phyloP scores from a whole-genome alignment of 345 rosid genomes.

The Linum lewisii region DNA sequence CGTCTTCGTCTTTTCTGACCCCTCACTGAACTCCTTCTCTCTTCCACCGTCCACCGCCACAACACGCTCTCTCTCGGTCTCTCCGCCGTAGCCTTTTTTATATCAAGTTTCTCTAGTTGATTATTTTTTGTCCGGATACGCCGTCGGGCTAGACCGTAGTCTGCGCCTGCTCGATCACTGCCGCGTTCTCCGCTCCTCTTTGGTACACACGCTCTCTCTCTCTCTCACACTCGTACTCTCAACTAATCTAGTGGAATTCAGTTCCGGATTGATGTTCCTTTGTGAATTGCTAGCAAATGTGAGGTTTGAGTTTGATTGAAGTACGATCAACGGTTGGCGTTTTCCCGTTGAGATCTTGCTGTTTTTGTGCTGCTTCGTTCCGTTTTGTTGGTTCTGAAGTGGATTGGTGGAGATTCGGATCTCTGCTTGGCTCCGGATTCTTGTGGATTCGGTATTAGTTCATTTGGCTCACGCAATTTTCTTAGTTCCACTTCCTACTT shows the following conservation, averaged over 20 bases:
- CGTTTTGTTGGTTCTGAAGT: not conserved
- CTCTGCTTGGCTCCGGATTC: conserved; percentile 10
- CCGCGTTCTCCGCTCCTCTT: conserved; percentile 7
- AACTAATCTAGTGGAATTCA: no score
- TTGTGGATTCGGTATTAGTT: not conserved
- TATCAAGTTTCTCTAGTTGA: conserved; percentile 11
- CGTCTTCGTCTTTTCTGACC: conserved; percentile 7
- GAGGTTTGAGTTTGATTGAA: not conserved
- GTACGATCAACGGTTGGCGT: conserved; percentile 2
- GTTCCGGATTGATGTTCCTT: not conserved
- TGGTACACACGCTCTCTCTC: conserved; percentile 5
- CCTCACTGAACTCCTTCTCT: conserved; percentile 12
- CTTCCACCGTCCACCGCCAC: conserved; percentile 5
- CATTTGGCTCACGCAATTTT: not conserved
- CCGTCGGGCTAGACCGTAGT: not conserved
- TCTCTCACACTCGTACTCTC: conserved; percentile 3
- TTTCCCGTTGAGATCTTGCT: conserved; percentile 22
- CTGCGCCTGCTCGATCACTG: not conserved
- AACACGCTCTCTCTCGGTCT: not conserved
- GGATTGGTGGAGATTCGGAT: conserved; percentile 12
- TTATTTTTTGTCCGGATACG: not conserved
- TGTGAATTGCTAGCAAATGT: not conserved
- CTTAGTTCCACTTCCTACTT: not conserved
- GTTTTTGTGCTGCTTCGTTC: not conserved
- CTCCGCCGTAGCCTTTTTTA: not conserved